phyloP scores from a whole-genome alignment of 371 early-diverging fungal genomes.

The Rhizomucor pusillus region DNA sequence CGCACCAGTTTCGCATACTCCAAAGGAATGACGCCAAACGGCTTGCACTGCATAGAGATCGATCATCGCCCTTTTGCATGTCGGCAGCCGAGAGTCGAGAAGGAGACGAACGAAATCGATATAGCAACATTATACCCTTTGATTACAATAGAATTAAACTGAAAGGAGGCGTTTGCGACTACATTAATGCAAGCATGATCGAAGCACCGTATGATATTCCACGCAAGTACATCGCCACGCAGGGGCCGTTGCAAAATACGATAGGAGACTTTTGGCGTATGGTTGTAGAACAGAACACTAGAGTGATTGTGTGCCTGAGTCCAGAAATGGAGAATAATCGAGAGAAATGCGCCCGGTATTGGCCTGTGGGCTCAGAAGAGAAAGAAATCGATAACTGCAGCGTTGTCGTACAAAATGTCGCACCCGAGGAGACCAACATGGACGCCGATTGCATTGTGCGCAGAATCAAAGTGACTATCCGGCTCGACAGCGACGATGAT shows the following conservation, averaged over 20 bases:
- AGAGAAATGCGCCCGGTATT: conserved; percentile 77
- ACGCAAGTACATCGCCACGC: conserved; percentile 80
- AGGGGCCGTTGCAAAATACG: conserved; percentile 83
- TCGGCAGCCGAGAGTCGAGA: conserved; percentile 9
- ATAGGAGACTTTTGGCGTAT: conserved; percentile 89
- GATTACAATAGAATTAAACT: conserved; percentile 51
- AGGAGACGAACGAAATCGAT: conserved; percentile 34
- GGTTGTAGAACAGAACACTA: conserved; percentile 72
- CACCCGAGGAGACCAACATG: conserved; percentile 11
- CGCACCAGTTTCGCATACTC: too few relatives aligned
- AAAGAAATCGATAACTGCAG: background rate
- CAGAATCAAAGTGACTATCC: conserved; percentile 13
- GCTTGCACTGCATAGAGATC: too few relatives aligned
- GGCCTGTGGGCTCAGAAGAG: conserved; percentile 51
- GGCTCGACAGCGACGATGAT: background rate
- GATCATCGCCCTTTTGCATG: conserved; percentile 7
- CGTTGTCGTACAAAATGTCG: conserved; percentile 6
- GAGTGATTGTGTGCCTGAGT: conserved; percentile 86
- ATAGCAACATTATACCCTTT: conserved; percentile 58
- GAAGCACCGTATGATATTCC: conserved; percentile 33
- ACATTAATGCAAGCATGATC: conserved; percentile 82
- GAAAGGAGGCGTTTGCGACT: conserved; percentile 44
- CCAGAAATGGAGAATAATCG: conserved; percentile 66
- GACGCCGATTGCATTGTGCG: conserved; percentile 15
- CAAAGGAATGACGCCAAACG: too few relatives aligned